Percentiles rank a stretch among this genome's conserved stretches.
Conservation (phyloP, 208 protist species). For the Acanthamoeba royreba region DNA sequence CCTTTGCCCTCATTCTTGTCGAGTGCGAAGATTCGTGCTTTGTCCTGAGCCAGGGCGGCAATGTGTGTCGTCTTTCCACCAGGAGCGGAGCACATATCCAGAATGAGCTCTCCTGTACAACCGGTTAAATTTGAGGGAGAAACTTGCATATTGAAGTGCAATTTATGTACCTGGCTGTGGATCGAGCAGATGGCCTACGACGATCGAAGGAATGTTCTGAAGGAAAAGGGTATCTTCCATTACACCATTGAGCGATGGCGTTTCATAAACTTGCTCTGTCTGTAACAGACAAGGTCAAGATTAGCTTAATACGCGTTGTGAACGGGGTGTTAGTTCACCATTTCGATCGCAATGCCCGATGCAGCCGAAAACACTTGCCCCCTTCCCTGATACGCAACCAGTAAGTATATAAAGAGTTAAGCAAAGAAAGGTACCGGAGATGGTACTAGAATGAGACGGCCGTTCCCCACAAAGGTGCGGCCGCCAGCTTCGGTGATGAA, state of each 20-base stretch:
- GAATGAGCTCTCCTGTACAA: not conserved
- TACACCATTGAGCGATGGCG: conserved; percentile 27
- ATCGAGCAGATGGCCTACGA: conserved; percentile 18
- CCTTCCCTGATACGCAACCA: not conserved
- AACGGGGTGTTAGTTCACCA: not conserved
- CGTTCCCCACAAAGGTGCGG: not conserved
- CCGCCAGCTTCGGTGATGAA: not conserved
- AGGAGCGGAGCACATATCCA: conserved; percentile 64
- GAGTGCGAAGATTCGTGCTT: not conserved
- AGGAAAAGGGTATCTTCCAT: conserved; percentile 25
- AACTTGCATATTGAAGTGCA: not conserved
- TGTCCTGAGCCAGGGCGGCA: conserved; percentile 7
- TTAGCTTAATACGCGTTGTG: not conserved
- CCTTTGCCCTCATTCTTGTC: not conserved
- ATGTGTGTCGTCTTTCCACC: conserved; percentile 69
- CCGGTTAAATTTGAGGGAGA: too few species aligned
- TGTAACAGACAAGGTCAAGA: too few species aligned
- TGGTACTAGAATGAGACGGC: not conserved
- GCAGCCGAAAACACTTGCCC: not conserved
- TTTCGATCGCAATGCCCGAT: not conserved
- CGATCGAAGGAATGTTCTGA: conserved; percentile 49
- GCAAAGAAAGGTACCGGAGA: not conserved
- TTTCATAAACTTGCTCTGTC: conserved; percentile 44
- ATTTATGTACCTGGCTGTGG: not conserved
- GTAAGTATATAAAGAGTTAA: not conserved